phyloP scores from a whole-genome alignment of 163 green algal genomes.

The Coccomyxa subellipsoidea region DNA sequence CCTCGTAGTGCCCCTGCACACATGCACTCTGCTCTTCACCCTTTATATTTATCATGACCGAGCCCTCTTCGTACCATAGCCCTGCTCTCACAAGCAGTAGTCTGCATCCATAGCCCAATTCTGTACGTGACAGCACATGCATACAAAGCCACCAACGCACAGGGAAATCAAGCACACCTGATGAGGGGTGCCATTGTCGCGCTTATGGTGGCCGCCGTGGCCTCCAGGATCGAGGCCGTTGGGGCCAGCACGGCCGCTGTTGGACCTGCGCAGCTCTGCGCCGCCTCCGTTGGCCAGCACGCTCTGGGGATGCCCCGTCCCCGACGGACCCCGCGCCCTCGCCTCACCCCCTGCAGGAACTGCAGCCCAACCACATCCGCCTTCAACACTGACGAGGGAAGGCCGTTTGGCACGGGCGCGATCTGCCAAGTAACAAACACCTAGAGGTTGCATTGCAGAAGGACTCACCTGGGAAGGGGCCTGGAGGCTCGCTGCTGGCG shows the following conservation, averaged over 20 bases:
- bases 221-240: neutral
- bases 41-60: no score
- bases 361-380: neutral
- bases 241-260: neutral
- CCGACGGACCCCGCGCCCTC: neutral
- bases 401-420: no score
- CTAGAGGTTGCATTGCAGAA: neutral
- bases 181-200: neutral
- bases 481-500: neutral
- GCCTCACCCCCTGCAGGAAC: neutral
- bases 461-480: neutral
- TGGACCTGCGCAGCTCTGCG: neutral
- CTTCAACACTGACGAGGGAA: no score
- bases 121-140: no score
- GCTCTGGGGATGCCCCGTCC: neutral
- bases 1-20: neutral
- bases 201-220: neutral
- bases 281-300: neutral
- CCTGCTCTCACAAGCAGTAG: no score
- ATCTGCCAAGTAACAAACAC: no score
- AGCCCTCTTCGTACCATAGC: no score
- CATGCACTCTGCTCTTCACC: no score
- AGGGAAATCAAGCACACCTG: neutral
- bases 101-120: no score
- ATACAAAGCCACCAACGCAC: no score